phyloP scores from a whole-genome alignment of 441 rosid genomes.

The Euphorbia celastroides region DNA sequence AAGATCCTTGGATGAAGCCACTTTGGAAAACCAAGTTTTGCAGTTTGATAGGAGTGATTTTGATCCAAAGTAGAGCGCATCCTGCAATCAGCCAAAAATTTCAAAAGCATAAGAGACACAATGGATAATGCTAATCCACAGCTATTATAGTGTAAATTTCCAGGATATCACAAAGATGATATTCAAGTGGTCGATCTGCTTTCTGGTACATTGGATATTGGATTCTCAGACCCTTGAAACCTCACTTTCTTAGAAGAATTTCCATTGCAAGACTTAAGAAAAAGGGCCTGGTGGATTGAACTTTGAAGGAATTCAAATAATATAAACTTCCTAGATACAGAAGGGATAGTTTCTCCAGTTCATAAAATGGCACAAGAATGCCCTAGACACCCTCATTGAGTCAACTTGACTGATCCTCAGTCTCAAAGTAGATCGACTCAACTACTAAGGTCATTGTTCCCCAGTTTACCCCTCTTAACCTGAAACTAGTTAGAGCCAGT shows the following conservation, averaged over 20 bases:
- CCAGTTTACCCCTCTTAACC: neutral
- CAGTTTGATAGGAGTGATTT: conserved; percentile 53
- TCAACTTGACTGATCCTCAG: neutral
- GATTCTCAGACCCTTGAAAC: neutral
- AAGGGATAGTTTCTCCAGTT: neutral
- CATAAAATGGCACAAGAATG: neutral
- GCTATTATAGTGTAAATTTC: conserved; percentile 1
- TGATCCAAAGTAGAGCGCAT: conserved; percentile 76
- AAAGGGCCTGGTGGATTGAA: neutral
- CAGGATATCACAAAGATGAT: neutral
- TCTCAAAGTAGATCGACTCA: neutral
- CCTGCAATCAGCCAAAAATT: conserved; percentile 31
- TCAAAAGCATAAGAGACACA: neutral
- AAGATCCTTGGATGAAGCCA: conserved; percentile 29
- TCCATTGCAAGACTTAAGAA: neutral
- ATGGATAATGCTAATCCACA: neutral
- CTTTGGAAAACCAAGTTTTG: conserved; percentile 48
- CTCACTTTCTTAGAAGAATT: neutral
- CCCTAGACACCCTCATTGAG: neutral
- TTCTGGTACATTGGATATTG: neutral
- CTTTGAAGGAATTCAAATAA: neutral
- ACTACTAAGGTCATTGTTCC: neutral
- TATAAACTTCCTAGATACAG: neutral
- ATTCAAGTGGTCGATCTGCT: neutral
- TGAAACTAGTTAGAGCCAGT: neutral